These are phyloP conservation scores for Hippophae tibetana DNA, from an alignment of 306 rosid genomes.

Conservation along the genomic window DNA sequence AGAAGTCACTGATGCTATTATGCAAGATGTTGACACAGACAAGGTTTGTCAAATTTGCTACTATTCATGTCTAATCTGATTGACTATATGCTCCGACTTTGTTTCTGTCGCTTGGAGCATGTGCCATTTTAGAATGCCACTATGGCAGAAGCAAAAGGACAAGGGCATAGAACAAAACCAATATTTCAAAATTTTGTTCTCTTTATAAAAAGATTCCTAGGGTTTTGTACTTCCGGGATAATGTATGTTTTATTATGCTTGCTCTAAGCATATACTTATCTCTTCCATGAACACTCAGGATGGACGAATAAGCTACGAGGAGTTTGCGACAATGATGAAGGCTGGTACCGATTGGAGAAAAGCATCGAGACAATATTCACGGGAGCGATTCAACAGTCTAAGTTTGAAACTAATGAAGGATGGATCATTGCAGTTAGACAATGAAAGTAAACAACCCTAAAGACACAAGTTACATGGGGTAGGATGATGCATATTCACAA, in stretches of 20 bases:
- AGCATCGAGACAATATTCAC: conserved; percentile 91
- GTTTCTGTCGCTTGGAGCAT: conserved; percentile 3
- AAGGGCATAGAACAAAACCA: no score
- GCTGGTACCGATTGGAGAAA: conserved; percentile 98
- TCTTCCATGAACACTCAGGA: conserved; percentile 44
- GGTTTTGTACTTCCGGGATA: no score
- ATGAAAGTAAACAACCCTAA: conserved; percentile 24
- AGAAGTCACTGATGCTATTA: conserved; percentile 69
- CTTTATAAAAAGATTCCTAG: no score
- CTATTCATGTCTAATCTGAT: neutral
- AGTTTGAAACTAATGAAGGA: conserved; percentile 60
- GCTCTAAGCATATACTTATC: conserved; percentile 1
- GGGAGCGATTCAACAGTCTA: conserved; percentile 78
- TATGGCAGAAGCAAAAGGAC: no score
- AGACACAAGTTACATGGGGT: conserved; percentile 6
- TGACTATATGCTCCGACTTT: neutral
- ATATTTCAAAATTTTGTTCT: no score
- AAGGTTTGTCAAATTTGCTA: conserved; percentile 42
- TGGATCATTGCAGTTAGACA: conserved; percentile 54
- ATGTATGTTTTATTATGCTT: neutral
- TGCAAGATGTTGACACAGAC: conserved; percentile 88
- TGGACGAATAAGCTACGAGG: conserved; percentile 80
- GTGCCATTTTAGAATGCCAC: no score
- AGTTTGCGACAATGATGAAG: conserved; percentile 89
- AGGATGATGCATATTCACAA: conserved; percentile 20